Base-by-base conservation (phyloP, 1,284 basidiomycete species). In the Cutaneotrichosporon arboriforme region DNA sequence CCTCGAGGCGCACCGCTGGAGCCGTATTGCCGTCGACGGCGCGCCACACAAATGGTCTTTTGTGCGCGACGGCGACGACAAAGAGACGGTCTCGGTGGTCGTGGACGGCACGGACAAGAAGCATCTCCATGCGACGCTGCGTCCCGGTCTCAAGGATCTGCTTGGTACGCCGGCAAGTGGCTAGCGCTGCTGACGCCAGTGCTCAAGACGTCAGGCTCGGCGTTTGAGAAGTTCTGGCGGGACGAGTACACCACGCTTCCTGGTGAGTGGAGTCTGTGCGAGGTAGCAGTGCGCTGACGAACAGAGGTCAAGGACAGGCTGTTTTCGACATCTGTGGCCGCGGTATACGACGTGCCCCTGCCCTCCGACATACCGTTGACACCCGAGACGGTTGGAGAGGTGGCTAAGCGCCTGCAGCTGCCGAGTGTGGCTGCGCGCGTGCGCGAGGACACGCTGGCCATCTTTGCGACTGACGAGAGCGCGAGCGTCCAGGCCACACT, bases 401-500 rank as follows among this genome's bases (percentile, higher is more conserved):
- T 87, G 14, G 73, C 70, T 37, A 77, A 80, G 22, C 76, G 82
- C 15, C 84, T 85, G 80, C 82, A 86, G 57, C 81, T 81, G 38
- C 72, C 77, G 12, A 53, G 55, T n/a, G 73, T 79, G n/a, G 77
- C 81, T 3, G 70, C 69, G 10, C 78, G 79, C 7, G 86, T 85
- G 44, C 80, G 84, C 54, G 74, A 76, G 40, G 80, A 83, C 17
- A 93, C 90, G 8, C 77, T 97, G 26, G 84, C 89, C 58, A 77
- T 85, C 2, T 97, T 97, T 70, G 89, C 91, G 2, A 77, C 78
- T 23, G 90, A 97, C 64, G 85, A 92, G 68, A 91, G 88, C 66
- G 90, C 89, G 8, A 88, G 85, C 64, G 93, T 97, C 7, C 91
- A 94, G 84, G 90, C 91, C 13, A 94, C 90, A 42, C 78, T 93